phyloP scores from a whole-genome alignment of 1,139 yeast species.

The Candida sojae region DNA sequence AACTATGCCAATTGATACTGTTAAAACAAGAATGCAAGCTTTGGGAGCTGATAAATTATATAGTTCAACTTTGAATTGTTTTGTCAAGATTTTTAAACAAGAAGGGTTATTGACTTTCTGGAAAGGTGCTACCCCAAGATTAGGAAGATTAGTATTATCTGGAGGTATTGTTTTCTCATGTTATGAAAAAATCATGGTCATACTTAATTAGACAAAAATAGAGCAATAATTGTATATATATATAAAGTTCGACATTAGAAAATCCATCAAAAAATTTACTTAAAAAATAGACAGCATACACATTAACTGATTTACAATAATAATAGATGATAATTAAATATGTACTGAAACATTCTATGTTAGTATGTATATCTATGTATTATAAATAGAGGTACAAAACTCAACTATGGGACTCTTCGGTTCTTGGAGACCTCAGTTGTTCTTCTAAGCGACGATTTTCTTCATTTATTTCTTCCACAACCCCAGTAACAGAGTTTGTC shows the following conservation, averaged over 20 bases:
- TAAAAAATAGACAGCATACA: too few relatives aligned
- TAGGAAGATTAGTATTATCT: constrained; percentile 86
- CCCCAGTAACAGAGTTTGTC: constrained; percentile 5
- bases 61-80: constrained; percentile 78
- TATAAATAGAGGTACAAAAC: not conserved
- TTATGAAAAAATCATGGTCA: constrained; percentile 80
- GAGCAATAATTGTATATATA: not conserved
- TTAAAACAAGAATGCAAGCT: constrained; percentile 97
- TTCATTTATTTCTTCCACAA: constrained; percentile 7
- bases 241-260: too few relatives aligned
- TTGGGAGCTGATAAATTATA: constrained; percentile 75
- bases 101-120: constrained; percentile 94
- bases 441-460: constrained; percentile 1
- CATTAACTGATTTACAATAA: not conserved
- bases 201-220: constrained; percentile 33
- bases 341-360: not conserved
- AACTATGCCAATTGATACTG: constrained; percentile 98
- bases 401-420: not conserved
- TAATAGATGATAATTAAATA: not conserved
- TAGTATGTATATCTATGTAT: not conserved
- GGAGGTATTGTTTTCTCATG: constrained; percentile 97
- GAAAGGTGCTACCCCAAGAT: constrained; percentile 97
- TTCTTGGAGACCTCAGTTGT: not conserved
- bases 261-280: too few relatives aligned
- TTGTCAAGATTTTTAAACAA: constrained; percentile 72